A percentile compares a stretch with the other conserved stretches of the same genome.
phyloP scores from a whole-genome alignment of 1,139 yeast species.

The Ashbya aceris region DNA sequence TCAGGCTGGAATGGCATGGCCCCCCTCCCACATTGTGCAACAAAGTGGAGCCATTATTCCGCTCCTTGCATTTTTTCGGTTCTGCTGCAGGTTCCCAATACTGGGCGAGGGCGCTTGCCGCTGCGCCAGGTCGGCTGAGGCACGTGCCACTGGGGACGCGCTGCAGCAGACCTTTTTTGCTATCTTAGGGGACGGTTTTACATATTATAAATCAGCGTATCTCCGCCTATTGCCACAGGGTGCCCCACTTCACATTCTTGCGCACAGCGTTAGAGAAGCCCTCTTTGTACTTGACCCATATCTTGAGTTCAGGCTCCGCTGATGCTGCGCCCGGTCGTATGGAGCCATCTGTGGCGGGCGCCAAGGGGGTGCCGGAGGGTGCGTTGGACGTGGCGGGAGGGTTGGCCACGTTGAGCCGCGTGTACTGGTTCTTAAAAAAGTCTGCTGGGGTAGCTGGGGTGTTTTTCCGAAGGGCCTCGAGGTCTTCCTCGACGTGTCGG shows the following conservation, averaged over 20 bases:
- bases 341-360: not conserved
- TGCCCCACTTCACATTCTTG: slow-evolving; percentile 73
- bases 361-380: not conserved
- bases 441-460: slow-evolving; percentile 23
- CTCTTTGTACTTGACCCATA: slow-evolving; percentile 90
- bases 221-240: slow-evolving; percentile 36
- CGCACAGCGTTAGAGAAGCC: slow-evolving; percentile 94
- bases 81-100: too few species aligned
- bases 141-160: too few species aligned
- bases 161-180: too few species aligned
- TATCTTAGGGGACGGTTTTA: too few species aligned
- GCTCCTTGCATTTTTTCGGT: too few species aligned
- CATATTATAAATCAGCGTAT: too few species aligned
- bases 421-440: slow-evolving; percentile 33
- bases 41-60: too few species aligned
- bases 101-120: too few species aligned
- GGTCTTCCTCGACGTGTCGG: slow-evolving; percentile 20
- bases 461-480: slow-evolving; percentile 28
- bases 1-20: too few species aligned
- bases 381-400: not conserved
- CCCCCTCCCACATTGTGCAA: too few species aligned
- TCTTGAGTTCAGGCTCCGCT: slow-evolving; percentile 30
- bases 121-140: too few species aligned
- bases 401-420: slow-evolving; percentile 12
- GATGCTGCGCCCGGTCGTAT: not conserved